Percentiles rank a stretch among this genome's conserved stretches.
These are phyloP conservation scores for Aciculosporium take DNA, from an alignment of 2,329 filamentous ascomycete genomes.

Conservation along the genomic window DNA sequence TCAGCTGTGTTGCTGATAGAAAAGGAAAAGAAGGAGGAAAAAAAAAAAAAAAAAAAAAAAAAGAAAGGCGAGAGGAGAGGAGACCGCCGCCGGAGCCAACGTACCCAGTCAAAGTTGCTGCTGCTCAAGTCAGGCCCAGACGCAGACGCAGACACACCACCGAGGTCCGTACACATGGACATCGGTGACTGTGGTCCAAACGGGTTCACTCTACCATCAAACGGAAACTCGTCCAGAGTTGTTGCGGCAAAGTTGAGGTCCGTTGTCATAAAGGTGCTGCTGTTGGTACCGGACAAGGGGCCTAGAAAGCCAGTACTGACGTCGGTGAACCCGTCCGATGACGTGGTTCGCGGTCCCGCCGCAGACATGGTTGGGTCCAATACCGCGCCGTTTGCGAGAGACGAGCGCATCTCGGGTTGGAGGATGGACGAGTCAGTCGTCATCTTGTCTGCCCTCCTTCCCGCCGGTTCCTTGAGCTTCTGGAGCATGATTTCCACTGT, in stretches of 20 bases:
- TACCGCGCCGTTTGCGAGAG: slow-evolving; percentile 25
- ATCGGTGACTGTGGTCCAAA: slow-evolving; percentile 28
- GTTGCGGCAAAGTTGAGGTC: slow-evolving; percentile 25
- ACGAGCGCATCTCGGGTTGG: slow-evolving; percentile 13
- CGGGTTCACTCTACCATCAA: slow-evolving; percentile 15
- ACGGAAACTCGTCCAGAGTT: slow-evolving; percentile 18
- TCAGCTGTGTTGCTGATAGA: too few relatives aligned
- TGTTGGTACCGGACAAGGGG: slow-evolving; percentile 23
- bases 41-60: too few relatives aligned
- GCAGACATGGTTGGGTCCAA: slow-evolving; percentile 14
- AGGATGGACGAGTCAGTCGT: slow-evolving; percentile 6
- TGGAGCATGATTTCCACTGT: slow-evolving; percentile 73
- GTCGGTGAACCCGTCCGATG: slow-evolving; percentile 13
- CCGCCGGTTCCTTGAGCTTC: slow-evolving; percentile 42
- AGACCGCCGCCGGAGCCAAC: slow-evolving; percentile 11
- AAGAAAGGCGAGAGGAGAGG: neutral
- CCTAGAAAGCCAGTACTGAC: slow-evolving; percentile 13
- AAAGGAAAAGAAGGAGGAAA: too few relatives aligned
- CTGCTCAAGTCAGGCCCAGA: slow-evolving; percentile 28
- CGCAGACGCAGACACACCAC: slow-evolving; percentile 13
- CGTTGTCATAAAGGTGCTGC: slow-evolving; percentile 27
- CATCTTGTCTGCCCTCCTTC: slow-evolving; percentile 3
- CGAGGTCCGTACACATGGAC: slow-evolving; percentile 36
- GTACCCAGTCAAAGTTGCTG: slow-evolving; percentile 46
- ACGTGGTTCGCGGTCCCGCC: slow-evolving; percentile 9